Percentiles rank a stretch among this genome's conserved stretches.
These are phyloP conservation scores for Macrolepiota fuliginosa DNA, from an alignment of 768 basidiomycete genomes.

Conservation along the genomic window DNA sequence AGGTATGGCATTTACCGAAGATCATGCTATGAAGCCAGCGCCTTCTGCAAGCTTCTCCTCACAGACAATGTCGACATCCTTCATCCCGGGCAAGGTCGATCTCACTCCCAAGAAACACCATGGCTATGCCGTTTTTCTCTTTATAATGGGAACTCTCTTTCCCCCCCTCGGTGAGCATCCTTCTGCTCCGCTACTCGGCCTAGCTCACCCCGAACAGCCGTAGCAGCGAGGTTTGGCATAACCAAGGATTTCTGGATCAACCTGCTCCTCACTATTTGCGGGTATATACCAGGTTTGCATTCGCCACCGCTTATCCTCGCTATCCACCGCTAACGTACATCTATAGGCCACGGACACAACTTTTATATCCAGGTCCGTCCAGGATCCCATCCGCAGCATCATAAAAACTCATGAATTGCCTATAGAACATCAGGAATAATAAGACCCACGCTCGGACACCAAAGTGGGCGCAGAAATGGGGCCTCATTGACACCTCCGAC, in stretches of 20 bases:
- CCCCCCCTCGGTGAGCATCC: slow-evolving; percentile 77
- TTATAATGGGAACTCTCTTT: slow-evolving; percentile 86
- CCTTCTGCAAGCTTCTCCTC: background rate
- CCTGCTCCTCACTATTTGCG: slow-evolving; percentile 81
- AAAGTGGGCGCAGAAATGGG: slow-evolving; percentile 91
- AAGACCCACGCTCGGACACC: slow-evolving; percentile 91
- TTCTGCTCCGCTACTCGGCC: slow-evolving; percentile 1
- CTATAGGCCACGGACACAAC: slow-evolving; percentile 83
- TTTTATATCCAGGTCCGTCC: slow-evolving; percentile 80
- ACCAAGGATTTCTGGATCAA: slow-evolving; percentile 92
- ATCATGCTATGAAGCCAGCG: background rate
- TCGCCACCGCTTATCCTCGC: slow-evolving; percentile 2
- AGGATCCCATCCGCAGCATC: background rate
- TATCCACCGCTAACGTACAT: slow-evolving; percentile 8
- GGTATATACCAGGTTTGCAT: slow-evolving; percentile 83
- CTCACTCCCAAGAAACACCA: slow-evolving; percentile 73
- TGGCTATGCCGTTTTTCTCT: slow-evolving; percentile 78
- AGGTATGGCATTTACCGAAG: slow-evolving; percentile 5
- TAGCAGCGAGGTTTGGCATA: slow-evolving; percentile 90
- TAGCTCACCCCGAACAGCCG: slow-evolving; percentile 50
- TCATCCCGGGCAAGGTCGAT: slow-evolving; percentile 48
- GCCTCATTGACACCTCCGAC: slow-evolving; percentile 79
- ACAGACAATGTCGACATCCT: slow-evolving; percentile 30
- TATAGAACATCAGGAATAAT: slow-evolving; percentile 92
- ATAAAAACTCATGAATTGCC: background rate